Percentiles rank a stretch among this genome's conserved stretches.
Evolutionary conservation across 148 eudicot genomes (phyloP).

Genomic region (Nyssa sinensis): DNA sequence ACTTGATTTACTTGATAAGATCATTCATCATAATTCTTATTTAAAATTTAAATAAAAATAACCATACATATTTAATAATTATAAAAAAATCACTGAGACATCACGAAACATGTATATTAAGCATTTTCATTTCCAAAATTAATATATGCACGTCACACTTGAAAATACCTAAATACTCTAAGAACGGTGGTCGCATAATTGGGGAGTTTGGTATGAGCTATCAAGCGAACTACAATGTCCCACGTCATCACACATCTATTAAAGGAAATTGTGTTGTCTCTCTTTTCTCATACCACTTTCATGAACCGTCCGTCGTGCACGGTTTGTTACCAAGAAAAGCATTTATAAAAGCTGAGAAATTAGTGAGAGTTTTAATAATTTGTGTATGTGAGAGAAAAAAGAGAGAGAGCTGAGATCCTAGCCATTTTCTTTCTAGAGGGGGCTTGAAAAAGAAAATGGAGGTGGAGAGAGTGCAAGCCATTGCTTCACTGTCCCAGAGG

Average conservation of each 20-base stretch:
- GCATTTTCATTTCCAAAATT: no score
- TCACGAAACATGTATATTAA: no score
- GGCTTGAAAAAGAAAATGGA: conserved; percentile 26
- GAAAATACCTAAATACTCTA: no score
- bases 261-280: background rate
- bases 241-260: background rate
- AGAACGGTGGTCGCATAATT: no score
- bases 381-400: background rate
- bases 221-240: background rate
- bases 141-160: no score
- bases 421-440: background rate
- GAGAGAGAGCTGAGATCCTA: no score
- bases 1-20: no score
- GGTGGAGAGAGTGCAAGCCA: conserved; percentile 60
- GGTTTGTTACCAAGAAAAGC: background rate
- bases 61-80: no score
- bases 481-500: conserved; percentile 37
- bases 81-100: no score
- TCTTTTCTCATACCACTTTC: background rate
- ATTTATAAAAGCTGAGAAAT: background rate
- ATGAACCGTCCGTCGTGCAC: background rate
- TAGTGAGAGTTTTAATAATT: background rate
- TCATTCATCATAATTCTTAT: no score
- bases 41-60: no score
- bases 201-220: background rate